Evolutionary conservation across 2,329 filamentous ascomycete genomes (phyloP).

Genomic region (Albifimbria verrucaria): DNA sequence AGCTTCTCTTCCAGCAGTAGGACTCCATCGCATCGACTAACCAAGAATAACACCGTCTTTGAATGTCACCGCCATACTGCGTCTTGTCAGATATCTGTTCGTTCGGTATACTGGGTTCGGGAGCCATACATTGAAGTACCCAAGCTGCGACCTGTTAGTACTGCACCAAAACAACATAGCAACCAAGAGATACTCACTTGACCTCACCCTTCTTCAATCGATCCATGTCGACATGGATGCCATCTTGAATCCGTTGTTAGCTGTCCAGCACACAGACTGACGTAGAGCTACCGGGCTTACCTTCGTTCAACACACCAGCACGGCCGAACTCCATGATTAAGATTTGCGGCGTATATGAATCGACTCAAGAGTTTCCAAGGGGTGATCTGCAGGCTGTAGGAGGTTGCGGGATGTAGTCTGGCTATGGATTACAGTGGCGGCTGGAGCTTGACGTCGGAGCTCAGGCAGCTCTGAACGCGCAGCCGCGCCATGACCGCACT

Average conservation of each 20-base stretch:
- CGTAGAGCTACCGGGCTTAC: constrained; percentile 35
- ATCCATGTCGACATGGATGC: constrained; percentile 98
- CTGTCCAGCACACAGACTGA: constrained; percentile 13
- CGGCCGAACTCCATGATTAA: constrained; percentile 59
- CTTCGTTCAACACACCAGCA: constrained; percentile 61
- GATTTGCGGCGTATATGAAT: constrained; percentile 9
- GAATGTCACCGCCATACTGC: constrained; percentile 98
- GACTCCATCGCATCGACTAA: constrained; percentile 31
- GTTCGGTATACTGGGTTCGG: not conserved
- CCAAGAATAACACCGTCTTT: constrained; percentile 94
- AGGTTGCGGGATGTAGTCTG: not conserved
- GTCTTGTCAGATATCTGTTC: constrained; percentile 16
- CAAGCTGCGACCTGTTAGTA: constrained; percentile 57
- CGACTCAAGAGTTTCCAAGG: not conserved
- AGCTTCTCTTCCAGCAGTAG: not conserved
- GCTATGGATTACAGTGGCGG: constrained; percentile 11
- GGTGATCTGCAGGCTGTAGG: not conserved
- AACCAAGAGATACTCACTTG: constrained; percentile 85
- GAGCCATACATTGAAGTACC: constrained; percentile 89
- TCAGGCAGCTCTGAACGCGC: constrained; percentile 48
- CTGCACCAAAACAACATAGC: too few species aligned
- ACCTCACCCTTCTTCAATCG: constrained; percentile 98
- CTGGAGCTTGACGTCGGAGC: constrained; percentile 35
- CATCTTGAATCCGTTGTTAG: constrained; percentile 61
- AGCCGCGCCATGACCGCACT: constrained; percentile 22